Conservation (phyloP, 2,329 filamentous ascomycete species). For the Penicillium fuscoglaucum region DNA sequence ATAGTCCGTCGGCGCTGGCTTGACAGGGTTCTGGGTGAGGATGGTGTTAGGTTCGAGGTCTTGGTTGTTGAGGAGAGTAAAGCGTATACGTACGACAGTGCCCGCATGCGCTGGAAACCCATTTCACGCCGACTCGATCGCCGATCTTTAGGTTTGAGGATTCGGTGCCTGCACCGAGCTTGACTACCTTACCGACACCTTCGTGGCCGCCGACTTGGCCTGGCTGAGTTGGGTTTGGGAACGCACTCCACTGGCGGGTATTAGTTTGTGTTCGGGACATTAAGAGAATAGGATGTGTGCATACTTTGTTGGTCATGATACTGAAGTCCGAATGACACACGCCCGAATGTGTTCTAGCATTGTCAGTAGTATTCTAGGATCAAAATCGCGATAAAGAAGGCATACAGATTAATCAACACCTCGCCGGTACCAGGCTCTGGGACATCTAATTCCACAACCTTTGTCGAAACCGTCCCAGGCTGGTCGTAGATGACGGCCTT, state of each 20-base stretch:
- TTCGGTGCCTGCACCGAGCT: conserved; percentile 63
- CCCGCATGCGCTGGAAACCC: conserved; percentile 60
- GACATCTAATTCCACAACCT: conserved; percentile 63
- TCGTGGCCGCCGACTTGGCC: conserved; percentile 70
- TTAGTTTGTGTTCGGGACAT: not conserved
- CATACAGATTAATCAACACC: conserved; percentile 62
- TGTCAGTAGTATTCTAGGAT: conserved; percentile 3
- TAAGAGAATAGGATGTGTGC: not conserved
- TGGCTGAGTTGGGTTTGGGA: conserved; percentile 59
- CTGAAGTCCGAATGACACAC: conserved; percentile 65
- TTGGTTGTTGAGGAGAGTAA: not conserved
- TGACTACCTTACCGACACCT: conserved; percentile 65
- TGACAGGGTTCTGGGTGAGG: conserved; percentile 49
- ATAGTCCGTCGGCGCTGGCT: conserved; percentile 56
- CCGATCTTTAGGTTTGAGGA: conserved; percentile 59
- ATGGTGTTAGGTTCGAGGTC: not conserved
- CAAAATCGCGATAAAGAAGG: not conserved
- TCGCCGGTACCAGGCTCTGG: conserved; percentile 65
- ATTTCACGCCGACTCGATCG: conserved; percentile 69
- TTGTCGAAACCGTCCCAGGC: conserved; percentile 64
- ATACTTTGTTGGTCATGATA: conserved; percentile 51
- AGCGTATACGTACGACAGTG: conserved; percentile 45
- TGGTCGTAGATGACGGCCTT: conserved; percentile 66
- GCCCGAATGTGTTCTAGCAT: conserved; percentile 58
- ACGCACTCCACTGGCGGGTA: conserved; percentile 51